Percentiles rank a stretch among this genome's conserved stretches.
These are phyloP conservation scores for Candida berthetii DNA, from an alignment of 805 yeast genomes.

Conservation along the genomic window DNA sequence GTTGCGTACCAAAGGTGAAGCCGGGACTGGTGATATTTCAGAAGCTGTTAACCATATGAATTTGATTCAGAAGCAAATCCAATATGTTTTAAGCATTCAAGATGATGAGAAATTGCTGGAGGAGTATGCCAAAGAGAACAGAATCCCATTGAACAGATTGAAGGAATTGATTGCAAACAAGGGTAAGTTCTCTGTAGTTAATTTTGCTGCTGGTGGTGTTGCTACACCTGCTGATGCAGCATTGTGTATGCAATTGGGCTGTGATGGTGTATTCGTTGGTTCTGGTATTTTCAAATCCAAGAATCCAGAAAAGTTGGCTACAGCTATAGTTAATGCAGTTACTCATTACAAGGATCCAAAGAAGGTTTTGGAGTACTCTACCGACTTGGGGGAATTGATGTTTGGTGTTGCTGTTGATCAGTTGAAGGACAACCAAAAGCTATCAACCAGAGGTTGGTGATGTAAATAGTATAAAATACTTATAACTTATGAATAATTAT, in stretches of 20 bases:
- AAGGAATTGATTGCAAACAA: slow-evolving; percentile 38
- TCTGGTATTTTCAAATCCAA: slow-evolving; percentile 74
- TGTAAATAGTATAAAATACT: too few relatives aligned
- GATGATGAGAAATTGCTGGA: slow-evolving; percentile 35
- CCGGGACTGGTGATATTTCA: slow-evolving; percentile 83
- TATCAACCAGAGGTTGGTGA: slow-evolving; percentile 50
- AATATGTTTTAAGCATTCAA: slow-evolving; percentile 32
- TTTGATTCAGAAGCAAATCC: slow-evolving; percentile 51
- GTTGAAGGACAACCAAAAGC: slow-evolving; percentile 37
- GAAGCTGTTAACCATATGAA: slow-evolving; percentile 77
- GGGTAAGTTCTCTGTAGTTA: slow-evolving; percentile 74
- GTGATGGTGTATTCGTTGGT: slow-evolving; percentile 74
- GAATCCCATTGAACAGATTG: slow-evolving; percentile 55
- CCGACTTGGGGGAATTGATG: slow-evolving; percentile 73
- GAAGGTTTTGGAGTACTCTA: slow-evolving; percentile 56
- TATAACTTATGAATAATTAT: too few relatives aligned
- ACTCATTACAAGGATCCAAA: slow-evolving; percentile 60
- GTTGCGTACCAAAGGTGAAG: slow-evolving; percentile 86
- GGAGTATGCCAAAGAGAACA: slow-evolving; percentile 45
- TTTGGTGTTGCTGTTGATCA: slow-evolving; percentile 59
- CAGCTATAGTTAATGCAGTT: slow-evolving; percentile 76
- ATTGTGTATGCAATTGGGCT: slow-evolving; percentile 73
- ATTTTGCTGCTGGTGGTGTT: slow-evolving; percentile 85
- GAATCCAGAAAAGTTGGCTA: slow-evolving; percentile 68
- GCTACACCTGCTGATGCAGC: slow-evolving; percentile 91